A percentile compares a stretch with the other conserved stretches of the same genome.
Evolutionary conservation across 1,284 basidiomycete genomes (phyloP).

Genomic region (Tilletia walkeri): DNA sequence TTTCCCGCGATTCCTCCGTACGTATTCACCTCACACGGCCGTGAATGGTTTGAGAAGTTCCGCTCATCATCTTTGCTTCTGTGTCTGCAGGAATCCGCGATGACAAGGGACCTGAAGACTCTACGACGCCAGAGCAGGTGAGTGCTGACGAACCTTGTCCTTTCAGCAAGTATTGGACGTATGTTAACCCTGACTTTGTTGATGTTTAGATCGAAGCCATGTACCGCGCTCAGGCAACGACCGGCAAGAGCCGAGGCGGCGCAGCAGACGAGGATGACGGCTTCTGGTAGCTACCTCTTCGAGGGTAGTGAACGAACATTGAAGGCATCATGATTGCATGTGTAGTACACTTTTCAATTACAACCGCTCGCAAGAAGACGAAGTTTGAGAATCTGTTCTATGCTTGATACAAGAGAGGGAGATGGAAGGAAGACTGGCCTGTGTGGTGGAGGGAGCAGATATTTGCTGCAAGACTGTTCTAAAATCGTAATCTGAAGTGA

Average conservation of each 20-base stretch:
- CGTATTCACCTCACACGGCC: not conserved
- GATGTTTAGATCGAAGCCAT: conserved; percentile 81
- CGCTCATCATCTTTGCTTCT: not conserved
- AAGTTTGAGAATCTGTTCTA: not conserved
- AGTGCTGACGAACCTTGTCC: conserved; percentile 30
- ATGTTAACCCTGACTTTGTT: conserved; percentile 18
- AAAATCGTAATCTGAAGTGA: not conserved
- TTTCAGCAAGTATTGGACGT: not conserved
- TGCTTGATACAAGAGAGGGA: conserved; percentile 19
- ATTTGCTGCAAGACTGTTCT: not conserved
- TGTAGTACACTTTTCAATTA: not conserved
- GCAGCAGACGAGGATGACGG: conserved; percentile 72
- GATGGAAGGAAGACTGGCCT: not conserved
- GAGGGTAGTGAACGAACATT: no score
- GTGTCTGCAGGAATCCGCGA: conserved; percentile 65
- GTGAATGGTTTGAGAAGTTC: no score
- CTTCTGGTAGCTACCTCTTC: conserved; percentile 68
- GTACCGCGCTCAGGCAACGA: conserved; percentile 83
- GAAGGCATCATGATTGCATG: not conserved
- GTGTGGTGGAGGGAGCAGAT: not conserved
- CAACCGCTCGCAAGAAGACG: no score
- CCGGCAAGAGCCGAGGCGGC: conserved; percentile 63
- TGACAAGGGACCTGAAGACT: conserved; percentile 87
- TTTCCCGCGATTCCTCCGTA: conserved; percentile 87
- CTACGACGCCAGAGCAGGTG: conserved; percentile 86